These are phyloP conservation scores for Trametes pubescens DNA, from an alignment of 1,284 basidiomycete genomes.

Conservation along the genomic window DNA sequence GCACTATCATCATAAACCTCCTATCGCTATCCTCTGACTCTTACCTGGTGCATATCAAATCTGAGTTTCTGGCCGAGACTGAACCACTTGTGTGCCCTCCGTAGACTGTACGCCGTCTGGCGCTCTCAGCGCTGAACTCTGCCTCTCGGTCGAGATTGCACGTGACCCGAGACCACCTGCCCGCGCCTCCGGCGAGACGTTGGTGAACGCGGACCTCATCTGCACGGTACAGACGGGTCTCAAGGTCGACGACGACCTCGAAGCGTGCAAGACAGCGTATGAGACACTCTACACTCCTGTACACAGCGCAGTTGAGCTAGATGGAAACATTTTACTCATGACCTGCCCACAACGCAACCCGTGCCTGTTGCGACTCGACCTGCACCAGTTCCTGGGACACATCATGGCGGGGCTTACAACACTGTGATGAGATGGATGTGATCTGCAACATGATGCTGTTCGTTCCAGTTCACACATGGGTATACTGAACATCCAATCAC, in stretches of 20 bases:
- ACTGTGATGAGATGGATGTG: constrained; percentile 96
- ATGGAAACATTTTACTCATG: no score
- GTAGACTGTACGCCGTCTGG: constrained; percentile 87
- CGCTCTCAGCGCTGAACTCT: constrained; percentile 90
- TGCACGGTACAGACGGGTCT: constrained; percentile 98
- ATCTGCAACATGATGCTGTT: constrained; percentile 96
- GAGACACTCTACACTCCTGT: constrained; percentile 94
- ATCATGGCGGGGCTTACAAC: constrained; percentile 88
- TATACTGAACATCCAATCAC: background rate
- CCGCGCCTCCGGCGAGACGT: constrained; percentile 83
- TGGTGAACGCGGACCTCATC: constrained; percentile 83
- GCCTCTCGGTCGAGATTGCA: constrained; percentile 95
- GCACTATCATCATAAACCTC: constrained; percentile 89
- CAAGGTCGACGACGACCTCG: constrained; percentile 92
- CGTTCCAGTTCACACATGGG: constrained; percentile 81
- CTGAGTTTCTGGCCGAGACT: background rate
- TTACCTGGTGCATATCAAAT: constrained; percentile 71
- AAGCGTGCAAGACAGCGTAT: constrained; percentile 95
- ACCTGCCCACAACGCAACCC: constrained; percentile 76
- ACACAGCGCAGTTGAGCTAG: no score
- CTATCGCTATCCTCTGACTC: constrained; percentile 86
- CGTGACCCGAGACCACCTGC: constrained; percentile 87
- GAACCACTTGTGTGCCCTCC: background rate
- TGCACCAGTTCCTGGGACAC: constrained; percentile 84
- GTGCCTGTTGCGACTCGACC: constrained; percentile 85